A percentile compares a stretch with the other conserved stretches of the same genome.
These are phyloP conservation scores for Dunaliella sp. DNA, from an alignment of 139 green algal genomes.

Conservation along the genomic window DNA sequence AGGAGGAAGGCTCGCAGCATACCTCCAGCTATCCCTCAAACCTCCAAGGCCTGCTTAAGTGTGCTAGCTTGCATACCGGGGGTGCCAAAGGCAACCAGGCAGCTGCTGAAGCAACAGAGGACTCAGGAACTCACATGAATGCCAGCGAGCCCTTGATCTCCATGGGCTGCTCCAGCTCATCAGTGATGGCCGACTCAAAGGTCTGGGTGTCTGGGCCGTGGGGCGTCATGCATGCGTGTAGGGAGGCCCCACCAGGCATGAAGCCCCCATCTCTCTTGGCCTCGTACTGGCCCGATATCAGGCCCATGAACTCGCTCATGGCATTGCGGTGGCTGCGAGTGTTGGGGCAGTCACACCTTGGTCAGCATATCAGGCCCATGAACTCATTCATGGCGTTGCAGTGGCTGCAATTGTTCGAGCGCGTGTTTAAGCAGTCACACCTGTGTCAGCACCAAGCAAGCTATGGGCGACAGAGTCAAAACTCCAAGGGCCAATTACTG, in stretches of 20 bases:
- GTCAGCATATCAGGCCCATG: constrained; percentile 88
- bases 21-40: too few relatives aligned
- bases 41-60: too few relatives aligned
- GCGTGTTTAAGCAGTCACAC: too few relatives aligned
- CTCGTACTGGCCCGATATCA: constrained; percentile 81
- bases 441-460: too few relatives aligned
- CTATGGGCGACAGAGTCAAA: too few relatives aligned
- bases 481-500: too few relatives aligned
- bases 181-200: constrained; percentile 65
- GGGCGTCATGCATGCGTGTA: constrained; percentile 89
- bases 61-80: too few relatives aligned
- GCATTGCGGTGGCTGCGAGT: constrained; percentile 64
- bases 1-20: too few relatives aligned
- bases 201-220: constrained; percentile 87
- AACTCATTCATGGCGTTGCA: constrained; percentile 92
- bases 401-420: constrained; percentile 32
- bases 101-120: too few relatives aligned
- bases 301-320: constrained; percentile 97
- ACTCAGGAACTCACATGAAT: constrained; percentile 86
- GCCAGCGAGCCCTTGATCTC: constrained; percentile 65
- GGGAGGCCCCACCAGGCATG: constrained; percentile 69
- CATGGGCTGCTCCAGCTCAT: constrained; percentile 42
- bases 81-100: too few relatives aligned
- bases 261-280: constrained; percentile 79
- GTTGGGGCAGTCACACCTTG: too few relatives aligned